Percentiles rank a stretch among this genome's conserved stretches.
Evolutionary conservation across 495 filamentous ascomycete genomes (phyloP).

Genomic region (Penicillium psychrofluorescens): DNA sequence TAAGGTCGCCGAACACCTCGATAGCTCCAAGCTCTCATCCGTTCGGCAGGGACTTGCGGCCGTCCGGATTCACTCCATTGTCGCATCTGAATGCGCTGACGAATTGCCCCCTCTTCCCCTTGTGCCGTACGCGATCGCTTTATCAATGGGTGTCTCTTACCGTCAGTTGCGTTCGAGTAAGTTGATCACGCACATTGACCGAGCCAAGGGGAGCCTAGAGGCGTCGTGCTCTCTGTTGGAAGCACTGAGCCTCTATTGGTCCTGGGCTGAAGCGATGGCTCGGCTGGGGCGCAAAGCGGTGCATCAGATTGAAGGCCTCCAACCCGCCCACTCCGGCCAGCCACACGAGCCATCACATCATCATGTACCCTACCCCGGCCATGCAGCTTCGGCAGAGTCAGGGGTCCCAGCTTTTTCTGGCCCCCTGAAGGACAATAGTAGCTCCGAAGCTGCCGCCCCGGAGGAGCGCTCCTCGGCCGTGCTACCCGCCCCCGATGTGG

Average conservation of each 20-base stretch:
- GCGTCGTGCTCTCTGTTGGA: constrained; percentile 50
- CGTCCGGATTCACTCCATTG: constrained; percentile 55
- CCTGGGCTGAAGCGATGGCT: constrained; percentile 55
- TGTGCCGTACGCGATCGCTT: constrained; percentile 58
- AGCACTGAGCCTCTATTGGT: constrained; percentile 50
- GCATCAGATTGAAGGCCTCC: constrained; percentile 19
- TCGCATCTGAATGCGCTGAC: constrained; percentile 45
- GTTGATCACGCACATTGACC: constrained; percentile 53
- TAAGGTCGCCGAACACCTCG: constrained; percentile 26
- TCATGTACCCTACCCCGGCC: too few relatives aligned
- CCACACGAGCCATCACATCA: not conserved
- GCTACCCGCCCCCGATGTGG: not conserved
- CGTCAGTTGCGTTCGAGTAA: constrained; percentile 62
- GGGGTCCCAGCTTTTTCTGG: too few relatives aligned
- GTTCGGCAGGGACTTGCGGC: constrained; percentile 58
- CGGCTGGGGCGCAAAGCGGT: constrained; percentile 42
- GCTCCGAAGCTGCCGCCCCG: too few relatives aligned
- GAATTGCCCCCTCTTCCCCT: constrained; percentile 54
- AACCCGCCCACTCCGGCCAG: not conserved
- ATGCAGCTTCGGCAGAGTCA: too few relatives aligned
- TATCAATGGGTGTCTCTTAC: constrained; percentile 65
- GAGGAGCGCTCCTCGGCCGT: not conserved
- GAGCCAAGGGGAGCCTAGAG: constrained; percentile 54
- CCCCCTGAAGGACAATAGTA: too few relatives aligned
- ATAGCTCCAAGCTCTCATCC: constrained; percentile 39